Evolutionary conservation across 768 basidiomycete genomes (phyloP).

Genomic region (Russula abietina): DNA sequence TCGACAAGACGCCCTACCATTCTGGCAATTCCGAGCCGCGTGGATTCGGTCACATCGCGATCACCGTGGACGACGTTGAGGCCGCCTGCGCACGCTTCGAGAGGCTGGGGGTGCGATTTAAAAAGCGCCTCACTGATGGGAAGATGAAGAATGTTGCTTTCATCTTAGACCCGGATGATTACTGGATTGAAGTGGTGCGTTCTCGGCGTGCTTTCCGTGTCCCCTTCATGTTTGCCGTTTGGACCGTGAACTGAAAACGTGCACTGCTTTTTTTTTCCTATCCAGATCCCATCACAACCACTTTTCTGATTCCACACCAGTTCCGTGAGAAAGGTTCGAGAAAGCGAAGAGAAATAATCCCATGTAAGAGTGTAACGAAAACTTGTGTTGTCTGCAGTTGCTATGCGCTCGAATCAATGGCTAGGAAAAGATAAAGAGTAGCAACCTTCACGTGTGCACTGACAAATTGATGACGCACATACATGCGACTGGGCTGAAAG

Average conservation of each 20-base stretch:
- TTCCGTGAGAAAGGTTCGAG: not conserved
- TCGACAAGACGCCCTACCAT: conserved; percentile 73
- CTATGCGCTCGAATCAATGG: not conserved
- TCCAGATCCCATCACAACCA: conserved; percentile 2
- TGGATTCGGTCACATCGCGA: conserved; percentile 85
- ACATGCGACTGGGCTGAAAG: no score
- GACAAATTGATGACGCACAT: no score
- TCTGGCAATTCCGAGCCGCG: conserved; percentile 80
- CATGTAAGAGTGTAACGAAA: not conserved
- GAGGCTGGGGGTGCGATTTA: conserved; percentile 70
- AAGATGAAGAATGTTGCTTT: conserved; percentile 84
- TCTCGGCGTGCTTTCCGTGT: not conserved
- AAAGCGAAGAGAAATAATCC: not conserved
- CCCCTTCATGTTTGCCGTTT: not conserved
- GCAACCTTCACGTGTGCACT: no score
- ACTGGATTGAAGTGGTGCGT: conserved; percentile 26
- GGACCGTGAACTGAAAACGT: not conserved
- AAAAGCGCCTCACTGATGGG: conserved; percentile 82
- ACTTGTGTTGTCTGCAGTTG: not conserved
- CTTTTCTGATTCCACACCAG: not conserved
- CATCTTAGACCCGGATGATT: conserved; percentile 75
- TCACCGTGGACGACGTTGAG: conserved; percentile 78
- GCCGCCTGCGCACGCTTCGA: conserved; percentile 82
- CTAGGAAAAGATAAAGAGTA: no score
- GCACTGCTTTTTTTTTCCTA: not conserved